Base-by-base conservation (phyloP, 2,329 filamentous ascomycete genomes). In the Colletotrichum salicis region DNA sequence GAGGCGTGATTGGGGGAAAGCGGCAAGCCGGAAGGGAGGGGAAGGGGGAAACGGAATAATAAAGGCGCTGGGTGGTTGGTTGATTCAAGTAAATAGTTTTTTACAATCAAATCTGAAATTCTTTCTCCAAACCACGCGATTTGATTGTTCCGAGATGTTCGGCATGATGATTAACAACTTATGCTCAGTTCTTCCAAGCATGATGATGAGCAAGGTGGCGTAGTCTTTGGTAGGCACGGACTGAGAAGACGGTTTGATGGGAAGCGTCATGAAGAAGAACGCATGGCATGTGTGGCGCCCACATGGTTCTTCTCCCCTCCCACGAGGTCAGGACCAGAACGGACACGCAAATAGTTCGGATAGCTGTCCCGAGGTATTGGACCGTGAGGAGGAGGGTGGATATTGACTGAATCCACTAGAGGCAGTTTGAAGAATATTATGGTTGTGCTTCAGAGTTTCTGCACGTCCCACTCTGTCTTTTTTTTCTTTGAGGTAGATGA, bases 71-170 rank as follows among this genome's bases (percentile, higher is more conserved):
- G 35, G 15, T 8, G 37, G 55, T 55, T 48, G 35, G 54, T 33
- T 31, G 62, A 55, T 70, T 64, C 59, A 72, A 70, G 48, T 64
- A 72, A 37, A 70, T 60, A 60, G 8, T 48, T 51, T 15, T 15
- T 27, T 56, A 22, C 59, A 64, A 61, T n/a, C 15, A 61, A 64
- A 5, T 52, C 19, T 70, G 58, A 58, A 57, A 52, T 45, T 33
- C 13, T 48, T 63, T 41, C n/a, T n/a, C 24, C 24, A 4, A 66
- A 60, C 13, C 35, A 51, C 27, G 27, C 13, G 29, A 13, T 22
- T 4, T 48, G 31, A 5, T 54, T 54, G 41, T 29, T 60, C 41
- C 45, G 52, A 48, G 13, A 24, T 19, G 11, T 29, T 37, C 62
- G 19, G 55, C 45, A 0, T 12, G 10, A 3, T 41, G 54, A 22